phyloP scores from a whole-genome alignment of 2,329 filamentous ascomycete species.

The Xylariaceae sp. region DNA sequence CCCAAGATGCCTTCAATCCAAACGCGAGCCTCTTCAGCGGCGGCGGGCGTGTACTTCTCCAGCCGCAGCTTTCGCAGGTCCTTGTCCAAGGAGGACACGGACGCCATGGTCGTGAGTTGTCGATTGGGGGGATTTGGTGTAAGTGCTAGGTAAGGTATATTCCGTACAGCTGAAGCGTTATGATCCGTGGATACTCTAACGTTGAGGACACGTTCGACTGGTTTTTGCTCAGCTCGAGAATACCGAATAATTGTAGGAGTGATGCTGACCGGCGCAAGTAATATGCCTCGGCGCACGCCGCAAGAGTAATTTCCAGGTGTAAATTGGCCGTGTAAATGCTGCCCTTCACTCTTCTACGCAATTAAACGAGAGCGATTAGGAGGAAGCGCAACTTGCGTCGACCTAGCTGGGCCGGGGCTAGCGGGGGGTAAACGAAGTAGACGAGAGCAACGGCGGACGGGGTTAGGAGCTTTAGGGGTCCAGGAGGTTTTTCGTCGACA shows the following conservation, averaged over 20 bases:
- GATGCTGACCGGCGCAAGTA: neutral
- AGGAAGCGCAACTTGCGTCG: neutral
- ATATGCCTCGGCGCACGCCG: neutral
- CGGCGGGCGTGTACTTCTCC: constrained; percentile 86
- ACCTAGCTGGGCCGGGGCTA: neutral
- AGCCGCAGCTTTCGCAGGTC: constrained; percentile 91
- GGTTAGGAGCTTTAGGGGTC: neutral
- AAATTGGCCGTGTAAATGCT: neutral
- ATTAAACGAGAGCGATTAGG: neutral
- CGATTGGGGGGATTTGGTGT: neutral
- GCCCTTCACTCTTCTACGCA: neutral
- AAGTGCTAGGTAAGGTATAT: too few species aligned
- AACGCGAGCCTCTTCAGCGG: constrained; percentile 73
- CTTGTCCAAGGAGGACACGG: constrained; percentile 87
- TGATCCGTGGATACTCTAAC: neutral
- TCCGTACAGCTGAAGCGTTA: too few species aligned
- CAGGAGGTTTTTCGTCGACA: neutral
- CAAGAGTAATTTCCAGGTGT: neutral
- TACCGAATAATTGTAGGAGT: neutral
- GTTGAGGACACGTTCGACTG: neutral
- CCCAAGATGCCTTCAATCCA: constrained; percentile 85
- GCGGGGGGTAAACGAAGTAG: neutral
- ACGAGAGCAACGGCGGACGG: neutral
- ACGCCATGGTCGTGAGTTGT: constrained; percentile 67
- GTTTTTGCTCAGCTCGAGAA: neutral